Evolutionary conservation across 2,329 filamentous ascomycete species (phyloP).

Genomic region (Neodidymelliopsis sp.): DNA sequence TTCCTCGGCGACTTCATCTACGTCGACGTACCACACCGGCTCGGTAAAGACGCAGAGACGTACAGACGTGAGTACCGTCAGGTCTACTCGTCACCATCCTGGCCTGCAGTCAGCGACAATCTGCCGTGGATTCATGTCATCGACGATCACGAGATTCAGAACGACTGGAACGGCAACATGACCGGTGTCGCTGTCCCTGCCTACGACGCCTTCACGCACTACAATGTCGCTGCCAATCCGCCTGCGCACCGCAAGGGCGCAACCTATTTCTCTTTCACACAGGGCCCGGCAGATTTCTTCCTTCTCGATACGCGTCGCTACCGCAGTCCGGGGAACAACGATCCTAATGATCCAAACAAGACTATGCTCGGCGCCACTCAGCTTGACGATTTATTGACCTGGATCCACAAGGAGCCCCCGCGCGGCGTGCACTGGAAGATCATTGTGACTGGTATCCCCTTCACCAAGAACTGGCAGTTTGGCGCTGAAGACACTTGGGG

Average conservation of each 20-base stretch:
- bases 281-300: slow-evolving; percentile 93
- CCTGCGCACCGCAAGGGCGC: slow-evolving; percentile 69
- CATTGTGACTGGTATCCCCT: slow-evolving; percentile 86
- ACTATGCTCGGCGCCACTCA: slow-evolving; percentile 88
- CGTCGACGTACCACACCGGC: slow-evolving; percentile 82
- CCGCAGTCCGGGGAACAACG: slow-evolving; percentile 71
- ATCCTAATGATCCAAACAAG: slow-evolving; percentile 70
- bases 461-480: slow-evolving; percentile 97
- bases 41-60: slow-evolving; percentile 74
- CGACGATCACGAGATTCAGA: slow-evolving; percentile 95
- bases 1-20: slow-evolving; percentile 89
- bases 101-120: slow-evolving; percentile 75
- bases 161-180: slow-evolving; percentile 87
- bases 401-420: slow-evolving; percentile 75
- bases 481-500: slow-evolving; percentile 93
- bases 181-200: slow-evolving; percentile 82
- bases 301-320: slow-evolving; percentile 91
- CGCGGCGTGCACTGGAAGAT: slow-evolving; percentile 91
- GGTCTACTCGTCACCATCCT: slow-evolving; percentile 95
- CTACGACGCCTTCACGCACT: slow-evolving; percentile 83
- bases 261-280: slow-evolving; percentile 88
- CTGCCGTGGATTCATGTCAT: slow-evolving; percentile 98
- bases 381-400: slow-evolving; percentile 78
- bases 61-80: slow-evolving; percentile 93
- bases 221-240: slow-evolving; percentile 86